These are phyloP conservation scores for Henckelia pumila DNA, from an alignment of 257 asterid genomes.

Conservation along the genomic window DNA sequence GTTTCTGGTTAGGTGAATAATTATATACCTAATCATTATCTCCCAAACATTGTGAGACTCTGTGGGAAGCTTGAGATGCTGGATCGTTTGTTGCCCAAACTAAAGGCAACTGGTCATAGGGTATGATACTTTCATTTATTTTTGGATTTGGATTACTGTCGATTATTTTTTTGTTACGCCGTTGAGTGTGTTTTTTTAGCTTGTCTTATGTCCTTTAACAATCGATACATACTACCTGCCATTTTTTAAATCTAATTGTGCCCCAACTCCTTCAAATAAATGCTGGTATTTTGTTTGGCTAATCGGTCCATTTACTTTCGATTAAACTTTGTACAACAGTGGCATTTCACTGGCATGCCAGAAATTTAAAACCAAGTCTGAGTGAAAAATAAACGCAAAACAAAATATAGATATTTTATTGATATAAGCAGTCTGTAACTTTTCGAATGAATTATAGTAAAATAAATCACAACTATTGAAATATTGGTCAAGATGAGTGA, in stretches of 20 bases:
- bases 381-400: background rate
- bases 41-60: slow-evolving; percentile 77
- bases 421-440: background rate
- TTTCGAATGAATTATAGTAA: background rate
- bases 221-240: background rate
- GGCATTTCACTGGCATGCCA: background rate
- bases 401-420: no score
- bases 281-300: background rate
- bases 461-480: background rate
- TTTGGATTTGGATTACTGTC: slow-evolving; percentile 21
- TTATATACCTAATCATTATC: slow-evolving; percentile 81
- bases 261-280: background rate
- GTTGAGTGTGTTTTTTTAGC: slow-evolving; percentile 8
- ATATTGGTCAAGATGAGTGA: background rate
- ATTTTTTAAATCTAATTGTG: background rate
- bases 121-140: slow-evolving; percentile 35
- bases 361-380: background rate
- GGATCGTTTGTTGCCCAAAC: slow-evolving; percentile 88
- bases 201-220: background rate
- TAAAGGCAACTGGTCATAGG: slow-evolving; percentile 99
- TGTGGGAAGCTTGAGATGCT: slow-evolving; percentile 99
- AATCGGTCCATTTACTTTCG: background rate
- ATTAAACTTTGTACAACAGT: background rate
- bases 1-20: slow-evolving; percentile 69
- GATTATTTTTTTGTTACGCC: slow-evolving; percentile 15